Evolutionary conservation across 2,329 filamentous ascomycete genomes (phyloP).

Genomic region (Tolypocladium album): DNA sequence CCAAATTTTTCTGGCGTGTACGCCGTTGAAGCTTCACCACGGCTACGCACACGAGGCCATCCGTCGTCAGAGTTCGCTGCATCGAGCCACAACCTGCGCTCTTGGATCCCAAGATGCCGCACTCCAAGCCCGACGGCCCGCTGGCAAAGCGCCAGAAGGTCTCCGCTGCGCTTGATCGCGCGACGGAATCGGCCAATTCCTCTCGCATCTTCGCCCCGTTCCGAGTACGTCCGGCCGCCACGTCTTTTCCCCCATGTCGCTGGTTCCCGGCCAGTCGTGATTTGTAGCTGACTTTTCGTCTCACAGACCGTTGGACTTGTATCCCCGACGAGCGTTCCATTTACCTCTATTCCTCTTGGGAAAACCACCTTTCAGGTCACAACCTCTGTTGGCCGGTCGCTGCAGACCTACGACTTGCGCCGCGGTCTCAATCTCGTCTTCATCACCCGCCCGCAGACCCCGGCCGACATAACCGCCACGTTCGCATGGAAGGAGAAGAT

Average conservation of each 20-base stretch:
- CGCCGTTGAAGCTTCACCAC: slow-evolving; percentile 1
- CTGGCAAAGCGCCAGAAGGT: slow-evolving; percentile 70
- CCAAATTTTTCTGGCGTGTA: slow-evolving; percentile 13
- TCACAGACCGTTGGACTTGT: slow-evolving; percentile 80
- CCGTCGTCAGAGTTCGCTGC: neutral
- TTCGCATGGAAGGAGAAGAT: slow-evolving; percentile 78
- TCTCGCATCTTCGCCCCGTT: slow-evolving; percentile 91
- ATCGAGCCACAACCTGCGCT: neutral
- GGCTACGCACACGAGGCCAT: neutral
- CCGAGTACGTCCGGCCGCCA: slow-evolving; percentile 49
- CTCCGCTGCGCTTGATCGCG: slow-evolving; percentile 24
- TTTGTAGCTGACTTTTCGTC: neutral
- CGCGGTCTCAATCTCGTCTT: slow-evolving; percentile 88
- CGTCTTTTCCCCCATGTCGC: neutral
- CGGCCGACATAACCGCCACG: slow-evolving; percentile 74
- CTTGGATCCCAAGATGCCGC: slow-evolving; percentile 34
- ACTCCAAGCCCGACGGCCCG: slow-evolving; percentile 48
- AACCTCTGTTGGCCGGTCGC: slow-evolving; percentile 77
- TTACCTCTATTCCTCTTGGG: slow-evolving; percentile 78
- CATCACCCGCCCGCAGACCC: slow-evolving; percentile 83
- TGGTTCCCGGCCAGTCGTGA: neutral
- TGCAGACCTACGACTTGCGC: slow-evolving; percentile 94
- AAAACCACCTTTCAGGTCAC: slow-evolving; percentile 97
- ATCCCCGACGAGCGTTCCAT: slow-evolving; percentile 81
- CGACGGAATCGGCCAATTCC: slow-evolving; percentile 31